phyloP scores from a whole-genome alignment of 164 flowering plant species.

The Umbellularia californica region DNA sequence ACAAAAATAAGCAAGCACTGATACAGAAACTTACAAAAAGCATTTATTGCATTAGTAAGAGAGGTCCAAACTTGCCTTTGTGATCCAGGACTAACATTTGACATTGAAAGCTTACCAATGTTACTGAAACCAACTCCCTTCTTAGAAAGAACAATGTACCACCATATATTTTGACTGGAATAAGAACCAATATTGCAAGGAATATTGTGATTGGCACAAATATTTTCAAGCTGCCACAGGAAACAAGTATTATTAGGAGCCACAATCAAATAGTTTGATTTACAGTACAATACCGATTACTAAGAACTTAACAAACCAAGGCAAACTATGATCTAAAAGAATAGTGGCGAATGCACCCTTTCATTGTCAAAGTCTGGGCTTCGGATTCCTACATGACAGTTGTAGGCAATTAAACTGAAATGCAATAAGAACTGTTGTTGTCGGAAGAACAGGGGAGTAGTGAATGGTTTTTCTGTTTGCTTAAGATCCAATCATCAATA shows the following conservation, averaged over 20 bases:
- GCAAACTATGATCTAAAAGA: not conserved
- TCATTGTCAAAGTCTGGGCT: not conserved
- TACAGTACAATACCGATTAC: not conserved
- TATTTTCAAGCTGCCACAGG: conserved; percentile 68
- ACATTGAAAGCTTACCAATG: conserved; percentile 95
- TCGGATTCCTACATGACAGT: not conserved
- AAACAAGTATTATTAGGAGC: not conserved
- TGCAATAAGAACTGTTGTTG: not conserved
- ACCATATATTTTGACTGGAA: conserved; percentile 81
- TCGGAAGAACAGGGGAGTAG: not conserved
- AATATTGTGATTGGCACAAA: conserved; percentile 60
- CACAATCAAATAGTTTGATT: not conserved
- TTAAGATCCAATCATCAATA: not conserved
- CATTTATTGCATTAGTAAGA: not conserved
- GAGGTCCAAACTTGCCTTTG: conserved; percentile 40
- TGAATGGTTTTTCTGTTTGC: not conserved
- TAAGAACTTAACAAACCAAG: not conserved
- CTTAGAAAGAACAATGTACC: conserved; percentile 61
- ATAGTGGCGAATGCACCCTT: too few relatives aligned
- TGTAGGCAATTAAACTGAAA: not conserved
- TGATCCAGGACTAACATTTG: conserved; percentile 76
- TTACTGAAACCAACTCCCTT: conserved; percentile 65
- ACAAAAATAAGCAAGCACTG: not conserved
- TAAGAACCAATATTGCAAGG: conserved; percentile 65
- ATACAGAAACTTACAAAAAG: not conserved